Evolutionary conservation across 2,329 filamentous ascomycete species (phyloP), one percentile per base, ranked within the genome.

Genomic region (Botrytis fragariae): DNA sequence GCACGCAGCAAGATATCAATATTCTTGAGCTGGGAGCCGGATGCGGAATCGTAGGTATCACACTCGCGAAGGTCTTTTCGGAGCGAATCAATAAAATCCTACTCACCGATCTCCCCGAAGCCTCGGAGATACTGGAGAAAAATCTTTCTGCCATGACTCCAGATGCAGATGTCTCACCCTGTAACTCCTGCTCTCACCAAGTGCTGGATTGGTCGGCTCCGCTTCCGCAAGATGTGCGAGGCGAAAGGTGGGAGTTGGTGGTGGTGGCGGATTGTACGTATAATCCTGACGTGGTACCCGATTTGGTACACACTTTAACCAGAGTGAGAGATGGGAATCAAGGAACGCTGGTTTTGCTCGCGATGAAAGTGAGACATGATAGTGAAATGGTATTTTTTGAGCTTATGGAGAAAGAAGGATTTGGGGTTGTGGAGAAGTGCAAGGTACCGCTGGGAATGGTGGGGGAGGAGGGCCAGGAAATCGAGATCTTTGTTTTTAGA

Each of bases 181-280:
- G 35, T 37, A 9, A 22, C 12, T 42, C 37, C n/a, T 68, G 37
- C 35, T 85, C 87, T 37, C 79, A 80, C 76, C 80, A 84, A 69
- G 82, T 87, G 4, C 84, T 93, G 7, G 88, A 92, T 79, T 93
- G 91, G 91, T 86, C 89, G n/a, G 80, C 84, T 22, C 80, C 84
- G 5, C 80, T 90, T 10, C 76, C 69, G 0, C 51, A 64, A n/a
- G 64, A 85, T 18, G 78, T 77, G 35, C 45, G 39, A 37, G 76
- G 78, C 37, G 78, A 78, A 54, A 78, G 77, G 18, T 85, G 88
- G 77, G 87, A 92, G 79, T 78, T 93, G 48, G 84, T 93, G 35
- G 79, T 92, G 6, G 87, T 92, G 1, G 89, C 90, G 2, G 91
- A 93, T 80, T 93, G 91, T 81, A 93, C 91, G 2, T 93, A 93